Percentiles rank a stretch among this genome's conserved stretches.
Conservation (phyloP, 345 rosid species). For the Aethionema arabicum region DNA sequence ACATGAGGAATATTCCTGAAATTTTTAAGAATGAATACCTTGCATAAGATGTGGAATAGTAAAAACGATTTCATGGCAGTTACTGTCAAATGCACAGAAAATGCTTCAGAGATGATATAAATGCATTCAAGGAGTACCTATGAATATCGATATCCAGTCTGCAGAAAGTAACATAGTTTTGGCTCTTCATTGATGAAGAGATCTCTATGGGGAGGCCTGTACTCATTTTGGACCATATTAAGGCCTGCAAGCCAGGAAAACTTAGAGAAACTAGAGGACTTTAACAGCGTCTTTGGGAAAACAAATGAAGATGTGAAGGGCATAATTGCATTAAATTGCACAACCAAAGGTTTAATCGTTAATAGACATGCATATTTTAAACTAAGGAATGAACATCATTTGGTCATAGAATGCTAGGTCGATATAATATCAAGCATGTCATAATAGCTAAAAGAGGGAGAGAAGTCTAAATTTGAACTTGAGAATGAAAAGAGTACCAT, state of each 20-base stretch:
- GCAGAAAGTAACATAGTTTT: constrained; percentile 73
- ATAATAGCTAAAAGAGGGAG: neutral
- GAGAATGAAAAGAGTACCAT: constrained; percentile 53
- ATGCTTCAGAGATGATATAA: constrained; percentile 12
- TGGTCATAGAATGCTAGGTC: constrained; percentile 11
- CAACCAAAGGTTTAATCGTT: neutral
- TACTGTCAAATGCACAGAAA: constrained; percentile 13
- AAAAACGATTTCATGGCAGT: constrained; percentile 4
- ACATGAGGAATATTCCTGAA: constrained; percentile 91
- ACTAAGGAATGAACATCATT: constrained; percentile 3
- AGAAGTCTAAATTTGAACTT: neutral
- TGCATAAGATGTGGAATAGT: constrained; percentile 7
- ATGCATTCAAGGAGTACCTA: constrained; percentile 46
- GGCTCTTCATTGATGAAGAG: constrained; percentile 84
- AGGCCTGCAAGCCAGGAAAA: constrained; percentile 58
- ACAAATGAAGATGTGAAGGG: neutral
- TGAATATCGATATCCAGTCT: constrained; percentile 95
- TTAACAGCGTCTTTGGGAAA: constrained; percentile 3
- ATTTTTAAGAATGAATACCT: constrained; percentile 16
- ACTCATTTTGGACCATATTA: constrained; percentile 99
- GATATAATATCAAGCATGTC: constrained; percentile 9
- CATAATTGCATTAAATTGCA: neutral
- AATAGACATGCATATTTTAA: constrained; percentile 5
- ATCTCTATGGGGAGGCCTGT: constrained; percentile 97
- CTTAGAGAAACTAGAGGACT: constrained; percentile 23